Evolutionary conservation across 169 alveolate species (phyloP).

Genomic region (Blepharisma undulans): DNA sequence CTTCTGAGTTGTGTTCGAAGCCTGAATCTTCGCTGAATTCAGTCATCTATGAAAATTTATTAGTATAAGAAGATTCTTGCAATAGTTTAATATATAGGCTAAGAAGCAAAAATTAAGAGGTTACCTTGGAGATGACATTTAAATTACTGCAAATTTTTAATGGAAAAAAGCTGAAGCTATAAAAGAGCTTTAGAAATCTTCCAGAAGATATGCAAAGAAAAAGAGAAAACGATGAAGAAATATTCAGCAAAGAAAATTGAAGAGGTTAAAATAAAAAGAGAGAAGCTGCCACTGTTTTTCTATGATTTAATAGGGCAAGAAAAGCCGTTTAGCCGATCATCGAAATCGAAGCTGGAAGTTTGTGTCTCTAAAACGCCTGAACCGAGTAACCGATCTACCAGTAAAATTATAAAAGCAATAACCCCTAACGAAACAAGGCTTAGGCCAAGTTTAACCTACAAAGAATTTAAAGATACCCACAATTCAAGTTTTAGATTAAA

Average conservation of each 20-base stretch:
- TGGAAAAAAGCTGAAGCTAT: background rate
- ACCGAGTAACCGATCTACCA: background rate
- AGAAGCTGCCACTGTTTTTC: background rate
- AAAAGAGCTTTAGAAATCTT: background rate
- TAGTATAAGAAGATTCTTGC: background rate
- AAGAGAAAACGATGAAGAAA: background rate
- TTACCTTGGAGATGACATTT: background rate
- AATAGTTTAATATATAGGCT: background rate
- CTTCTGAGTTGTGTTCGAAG: conserved; percentile 5
- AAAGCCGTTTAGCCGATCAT: background rate
- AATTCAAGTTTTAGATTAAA: background rate
- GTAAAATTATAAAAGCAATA: background rate
- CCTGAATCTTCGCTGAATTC: conserved; percentile 21
- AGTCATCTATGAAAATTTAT: background rate
- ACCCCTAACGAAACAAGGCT: background rate
- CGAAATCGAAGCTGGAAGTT: background rate
- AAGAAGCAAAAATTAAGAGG: background rate
- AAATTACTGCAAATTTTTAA: background rate
- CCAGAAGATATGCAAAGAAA: background rate
- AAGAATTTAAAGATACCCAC: background rate
- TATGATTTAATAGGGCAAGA: background rate
- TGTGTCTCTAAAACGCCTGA: background rate
- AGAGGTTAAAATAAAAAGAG: background rate
- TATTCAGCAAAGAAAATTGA: background rate
- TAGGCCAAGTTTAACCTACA: background rate